Conservation (phyloP, 352 stramenopile genomes). For the Phytophthora tubulina region DNA sequence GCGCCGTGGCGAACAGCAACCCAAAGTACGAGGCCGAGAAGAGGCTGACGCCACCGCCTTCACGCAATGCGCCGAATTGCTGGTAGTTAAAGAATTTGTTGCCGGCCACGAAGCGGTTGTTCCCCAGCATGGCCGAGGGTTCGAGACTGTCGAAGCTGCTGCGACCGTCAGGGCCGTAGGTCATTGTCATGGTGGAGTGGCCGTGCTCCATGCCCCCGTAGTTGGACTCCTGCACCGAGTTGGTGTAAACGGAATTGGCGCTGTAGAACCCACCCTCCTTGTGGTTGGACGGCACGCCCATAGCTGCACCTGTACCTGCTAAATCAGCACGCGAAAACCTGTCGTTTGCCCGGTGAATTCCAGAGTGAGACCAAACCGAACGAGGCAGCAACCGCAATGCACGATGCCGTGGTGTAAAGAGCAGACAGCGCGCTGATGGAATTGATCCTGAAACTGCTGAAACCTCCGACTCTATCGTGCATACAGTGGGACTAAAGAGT, state of each 20-base stretch:
- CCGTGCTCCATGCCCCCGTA: constrained; percentile 44
- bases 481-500: constrained; percentile 29
- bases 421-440: constrained; percentile 20
- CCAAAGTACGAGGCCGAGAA: constrained; percentile 71
- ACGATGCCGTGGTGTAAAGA: constrained; percentile 24
- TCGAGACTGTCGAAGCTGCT: constrained; percentile 45
- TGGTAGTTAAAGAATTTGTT: constrained; percentile 85
- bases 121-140: constrained; percentile 36
- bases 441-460: constrained; percentile 41
- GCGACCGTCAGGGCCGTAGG: constrained; percentile 35
- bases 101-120: constrained; percentile 66
- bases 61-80: constrained; percentile 70
- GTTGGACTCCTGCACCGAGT: constrained; percentile 34
- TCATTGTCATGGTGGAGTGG: constrained; percentile 39
- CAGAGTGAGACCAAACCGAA: constrained; percentile 41
- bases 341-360: constrained; percentile 32
- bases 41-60: constrained; percentile 66
- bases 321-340: constrained; percentile 17
- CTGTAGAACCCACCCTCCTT: constrained; percentile 44
- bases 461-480: constrained; percentile 30
- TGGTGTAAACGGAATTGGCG: constrained; percentile 43
- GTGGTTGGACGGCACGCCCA: constrained; percentile 39
- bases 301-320: constrained; percentile 5
- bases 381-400: constrained; percentile 11
- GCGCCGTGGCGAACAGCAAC: constrained; percentile 61